Percentiles rank a stretch among this genome's conserved stretches.
Evolutionary conservation across 2,329 filamentous ascomycete species (phyloP).

Genomic region (Aspergillus fumigatus): DNA sequence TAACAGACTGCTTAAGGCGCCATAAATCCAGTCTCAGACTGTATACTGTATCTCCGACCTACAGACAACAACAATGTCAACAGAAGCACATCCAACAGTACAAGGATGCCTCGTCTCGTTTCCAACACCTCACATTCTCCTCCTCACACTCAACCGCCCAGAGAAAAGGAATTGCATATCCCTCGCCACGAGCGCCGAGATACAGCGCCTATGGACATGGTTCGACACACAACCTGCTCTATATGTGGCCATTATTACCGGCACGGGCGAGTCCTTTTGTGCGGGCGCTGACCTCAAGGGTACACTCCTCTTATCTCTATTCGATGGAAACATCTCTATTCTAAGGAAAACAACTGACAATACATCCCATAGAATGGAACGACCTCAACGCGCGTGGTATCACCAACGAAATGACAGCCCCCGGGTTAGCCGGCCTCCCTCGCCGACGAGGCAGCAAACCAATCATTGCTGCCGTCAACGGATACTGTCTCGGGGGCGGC

Average conservation of each 20-base stretch:
- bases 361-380: conserved; percentile 48
- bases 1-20: too few species aligned
- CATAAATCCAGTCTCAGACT: too few species aligned
- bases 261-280: conserved; percentile 61
- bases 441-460: conserved; percentile 68
- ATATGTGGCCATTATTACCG: conserved; percentile 61
- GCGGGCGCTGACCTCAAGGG: conserved; percentile 64
- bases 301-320: conserved; percentile 5
- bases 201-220: conserved; percentile 51
- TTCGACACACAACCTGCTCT: conserved; percentile 60
- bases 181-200: conserved; percentile 38
- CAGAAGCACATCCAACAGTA: conserved; percentile 9
- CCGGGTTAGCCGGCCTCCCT: conserved; percentile 63
- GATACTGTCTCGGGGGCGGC: conserved; percentile 68
- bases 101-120: conserved; percentile 33
- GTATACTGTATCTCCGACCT: too few species aligned
- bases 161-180: conserved; percentile 41
- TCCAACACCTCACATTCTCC: conserved; percentile 38
- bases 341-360: neutral
- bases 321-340: neutral
- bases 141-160: conserved; percentile 40
- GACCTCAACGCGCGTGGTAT: conserved; percentile 36
- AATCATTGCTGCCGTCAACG: conserved; percentile 71
- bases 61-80: neutral
- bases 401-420: conserved; percentile 33